These are phyloP conservation scores for Cadophora luteo-olivacea DNA, from an alignment of 2,329 filamentous ascomycete species.

Conservation along the genomic window DNA sequence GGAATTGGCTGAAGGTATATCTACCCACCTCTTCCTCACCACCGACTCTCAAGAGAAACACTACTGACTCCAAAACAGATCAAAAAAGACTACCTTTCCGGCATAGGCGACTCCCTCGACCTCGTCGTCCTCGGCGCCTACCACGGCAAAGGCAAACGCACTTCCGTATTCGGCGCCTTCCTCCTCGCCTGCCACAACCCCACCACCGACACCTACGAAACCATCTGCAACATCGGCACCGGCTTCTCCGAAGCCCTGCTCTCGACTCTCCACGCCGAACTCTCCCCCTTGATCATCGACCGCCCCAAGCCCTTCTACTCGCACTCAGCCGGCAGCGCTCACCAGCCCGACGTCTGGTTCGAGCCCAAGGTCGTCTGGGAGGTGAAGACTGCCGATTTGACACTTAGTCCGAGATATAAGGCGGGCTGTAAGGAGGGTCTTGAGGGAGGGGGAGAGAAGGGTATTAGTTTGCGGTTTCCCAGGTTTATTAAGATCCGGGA, in stretches of 20 bases:
- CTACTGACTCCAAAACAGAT: slow-evolving; percentile 58
- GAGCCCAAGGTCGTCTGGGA: slow-evolving; percentile 96
- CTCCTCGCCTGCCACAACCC: slow-evolving; percentile 93
- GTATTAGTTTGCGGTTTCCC: slow-evolving; percentile 89
- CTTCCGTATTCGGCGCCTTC: slow-evolving; percentile 94
- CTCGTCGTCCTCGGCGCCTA: slow-evolving; percentile 96
- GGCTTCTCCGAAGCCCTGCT: slow-evolving; percentile 95
- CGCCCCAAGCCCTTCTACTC: slow-evolving; percentile 93
- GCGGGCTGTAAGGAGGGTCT: slow-evolving; percentile 84
- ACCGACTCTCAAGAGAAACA: not conserved
- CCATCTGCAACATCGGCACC: slow-evolving; percentile 97
- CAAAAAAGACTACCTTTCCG: slow-evolving; percentile 97
- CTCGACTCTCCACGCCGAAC: slow-evolving; percentile 80
- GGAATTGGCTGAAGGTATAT: slow-evolving; percentile 94
- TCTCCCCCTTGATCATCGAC: slow-evolving; percentile 83
- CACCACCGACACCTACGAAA: slow-evolving; percentile 82
- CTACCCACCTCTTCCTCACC: not conserved
- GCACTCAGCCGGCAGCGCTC: slow-evolving; percentile 82
- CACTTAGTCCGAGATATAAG: slow-evolving; percentile 89
- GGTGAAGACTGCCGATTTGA: slow-evolving; percentile 95
- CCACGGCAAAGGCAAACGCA: slow-evolving; percentile 92
- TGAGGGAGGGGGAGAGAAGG: slow-evolving; percentile 73
- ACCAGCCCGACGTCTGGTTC: slow-evolving; percentile 98
- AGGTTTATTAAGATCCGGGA: slow-evolving; percentile 90
- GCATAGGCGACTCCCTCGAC: slow-evolving; percentile 93